These are phyloP conservation scores for Lachancea fermentati DNA, from an alignment of 805 yeast species.

Conservation along the genomic window DNA sequence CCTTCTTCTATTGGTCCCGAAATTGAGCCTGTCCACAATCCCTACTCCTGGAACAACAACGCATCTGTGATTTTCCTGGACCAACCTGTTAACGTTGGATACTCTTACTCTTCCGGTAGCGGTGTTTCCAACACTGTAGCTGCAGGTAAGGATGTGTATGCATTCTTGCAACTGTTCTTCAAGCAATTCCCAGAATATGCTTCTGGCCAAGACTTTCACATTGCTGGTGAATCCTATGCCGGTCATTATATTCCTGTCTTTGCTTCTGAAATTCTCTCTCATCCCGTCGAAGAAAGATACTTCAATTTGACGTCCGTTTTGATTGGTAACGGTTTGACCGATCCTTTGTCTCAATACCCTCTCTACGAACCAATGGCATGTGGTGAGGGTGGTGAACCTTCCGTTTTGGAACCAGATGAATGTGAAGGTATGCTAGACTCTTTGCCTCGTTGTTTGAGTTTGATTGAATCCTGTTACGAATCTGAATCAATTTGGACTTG, in stretches of 20 bases:
- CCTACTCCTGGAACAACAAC: slow-evolving; percentile 77
- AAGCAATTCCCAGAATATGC: slow-evolving; percentile 59
- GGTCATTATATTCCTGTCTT: slow-evolving; percentile 92
- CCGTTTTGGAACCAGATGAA: slow-evolving; percentile 71
- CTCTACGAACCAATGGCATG: slow-evolving; percentile 92
- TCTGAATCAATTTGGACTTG: slow-evolving; percentile 75
- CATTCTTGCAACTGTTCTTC: slow-evolving; percentile 74
- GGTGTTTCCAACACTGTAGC: slow-evolving; percentile 68
- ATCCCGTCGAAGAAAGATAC: slow-evolving; percentile 46
- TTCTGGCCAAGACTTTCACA: slow-evolving; percentile 58
- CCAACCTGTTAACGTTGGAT: slow-evolving; percentile 86
- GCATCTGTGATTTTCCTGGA: slow-evolving; percentile 84
- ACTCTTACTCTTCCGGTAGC: slow-evolving; percentile 54
- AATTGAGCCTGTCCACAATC: slow-evolving; percentile 61
- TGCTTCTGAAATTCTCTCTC: slow-evolving; percentile 72
- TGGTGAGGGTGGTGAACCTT: slow-evolving; percentile 80
- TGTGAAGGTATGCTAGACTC: slow-evolving; percentile 65
- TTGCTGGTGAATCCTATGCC: slow-evolving; percentile 91
- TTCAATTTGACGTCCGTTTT: slow-evolving; percentile 70
- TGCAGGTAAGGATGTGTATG: slow-evolving; percentile 79
- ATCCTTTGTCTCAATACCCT: slow-evolving; percentile 72
- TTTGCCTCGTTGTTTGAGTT: slow-evolving; percentile 70
- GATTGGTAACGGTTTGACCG: slow-evolving; percentile 90
- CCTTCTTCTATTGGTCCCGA: slow-evolving; percentile 64
- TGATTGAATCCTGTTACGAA: slow-evolving; percentile 75